A percentile compares a stretch with the other conserved stretches of the same genome.
phyloP scores from a whole-genome alignment of 495 filamentous ascomycete genomes.

The Chaetomium fimeti region DNA sequence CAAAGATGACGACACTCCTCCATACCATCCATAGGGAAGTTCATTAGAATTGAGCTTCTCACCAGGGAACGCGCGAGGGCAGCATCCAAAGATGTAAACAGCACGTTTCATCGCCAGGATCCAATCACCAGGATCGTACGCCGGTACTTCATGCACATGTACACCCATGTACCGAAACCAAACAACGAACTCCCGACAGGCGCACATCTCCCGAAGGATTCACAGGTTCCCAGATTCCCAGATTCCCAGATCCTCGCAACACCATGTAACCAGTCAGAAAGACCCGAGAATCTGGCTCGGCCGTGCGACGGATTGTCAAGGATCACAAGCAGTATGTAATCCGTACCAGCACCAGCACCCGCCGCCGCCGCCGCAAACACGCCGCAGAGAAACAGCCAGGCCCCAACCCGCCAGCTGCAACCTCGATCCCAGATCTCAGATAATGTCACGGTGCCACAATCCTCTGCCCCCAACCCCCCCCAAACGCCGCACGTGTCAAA shows the following conservation, averaged over 20 bases:
- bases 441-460: neutral
- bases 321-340: neutral
- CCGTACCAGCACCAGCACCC: neutral
- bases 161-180: too few species aligned
- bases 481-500: constrained; percentile 5
- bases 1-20: too few species aligned
- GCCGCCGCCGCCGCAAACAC: neutral
- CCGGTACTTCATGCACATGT: too few species aligned
- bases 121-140: too few species aligned
- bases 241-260: neutral
- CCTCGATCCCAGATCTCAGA: neutral
- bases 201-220: neutral
- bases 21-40: too few species aligned
- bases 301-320: constrained; percentile 1
- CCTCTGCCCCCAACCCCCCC: neutral
- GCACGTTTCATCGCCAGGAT: too few species aligned
- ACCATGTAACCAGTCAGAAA: neutral
- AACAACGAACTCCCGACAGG: too few species aligned
- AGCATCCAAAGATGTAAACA: too few species aligned
- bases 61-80: too few species aligned
- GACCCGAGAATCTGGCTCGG: constrained; percentile 9
- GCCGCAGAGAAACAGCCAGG: neutral
- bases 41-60: too few species aligned
- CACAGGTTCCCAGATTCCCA: neutral
- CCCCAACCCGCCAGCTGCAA: neutral